A percentile compares a stretch with the other conserved stretches of the same genome.
Evolutionary conservation across 495 filamentous ascomycete species (phyloP).

Genomic region (Trichoderma asperelloides): DNA sequence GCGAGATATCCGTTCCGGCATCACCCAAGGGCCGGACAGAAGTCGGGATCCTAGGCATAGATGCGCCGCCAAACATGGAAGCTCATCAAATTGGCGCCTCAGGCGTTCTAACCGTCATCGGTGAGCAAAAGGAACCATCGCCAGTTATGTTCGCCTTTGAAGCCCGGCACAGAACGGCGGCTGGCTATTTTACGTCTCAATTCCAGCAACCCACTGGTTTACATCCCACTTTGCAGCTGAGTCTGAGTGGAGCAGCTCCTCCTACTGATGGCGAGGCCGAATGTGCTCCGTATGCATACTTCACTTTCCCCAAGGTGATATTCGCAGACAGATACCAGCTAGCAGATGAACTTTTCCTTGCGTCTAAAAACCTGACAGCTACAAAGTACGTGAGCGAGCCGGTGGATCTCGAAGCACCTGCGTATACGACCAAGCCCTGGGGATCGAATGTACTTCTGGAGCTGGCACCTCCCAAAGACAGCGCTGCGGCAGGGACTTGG

Average conservation of each 20-base stretch:
- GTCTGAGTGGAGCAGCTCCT: constrained; percentile 30
- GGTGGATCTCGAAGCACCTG: constrained; percentile 88
- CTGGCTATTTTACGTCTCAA: constrained; percentile 35
- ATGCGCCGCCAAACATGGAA: constrained; percentile 50
- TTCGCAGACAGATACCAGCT: constrained; percentile 76
- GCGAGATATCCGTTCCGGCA: constrained; percentile 30
- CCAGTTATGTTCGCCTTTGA: constrained; percentile 84
- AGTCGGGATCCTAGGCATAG: constrained; percentile 68
- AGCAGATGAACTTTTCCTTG: constrained; percentile 29
- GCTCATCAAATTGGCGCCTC: constrained; percentile 66
- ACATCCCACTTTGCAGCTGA: constrained; percentile 71
- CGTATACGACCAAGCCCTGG: constrained; percentile 70
- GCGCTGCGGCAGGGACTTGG: constrained; percentile 37
- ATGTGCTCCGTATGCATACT: constrained; percentile 73
- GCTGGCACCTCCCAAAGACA: constrained; percentile 45
- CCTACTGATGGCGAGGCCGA: constrained; percentile 26
- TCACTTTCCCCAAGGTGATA: constrained; percentile 74
- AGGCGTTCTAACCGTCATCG: constrained; percentile 71
- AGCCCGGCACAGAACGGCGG: constrained; percentile 62
- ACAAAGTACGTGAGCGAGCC: constrained; percentile 65
- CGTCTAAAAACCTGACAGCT: constrained; percentile 62
- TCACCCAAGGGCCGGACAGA: constrained; percentile 46
- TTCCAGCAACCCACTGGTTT: constrained; percentile 71
- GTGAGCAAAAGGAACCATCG: constrained; percentile 55
- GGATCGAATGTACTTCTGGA: constrained; percentile 73